phyloP scores from a whole-genome alignment of 805 yeast genomes.

The Kazachstania africana region DNA sequence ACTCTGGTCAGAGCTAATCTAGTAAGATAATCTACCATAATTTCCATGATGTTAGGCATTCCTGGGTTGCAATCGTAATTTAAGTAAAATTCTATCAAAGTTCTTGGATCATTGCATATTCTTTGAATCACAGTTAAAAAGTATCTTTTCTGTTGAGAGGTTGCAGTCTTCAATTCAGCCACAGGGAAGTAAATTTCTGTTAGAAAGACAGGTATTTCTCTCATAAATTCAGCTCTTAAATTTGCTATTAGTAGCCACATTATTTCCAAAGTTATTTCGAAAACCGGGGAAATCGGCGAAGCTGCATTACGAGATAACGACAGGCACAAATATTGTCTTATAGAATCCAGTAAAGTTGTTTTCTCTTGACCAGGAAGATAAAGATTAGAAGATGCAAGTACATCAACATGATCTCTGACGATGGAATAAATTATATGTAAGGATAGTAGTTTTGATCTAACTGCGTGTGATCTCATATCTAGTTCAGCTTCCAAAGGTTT shows the following conservation, averaged over 20 bases:
- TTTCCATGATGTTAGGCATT: constrained; percentile 78
- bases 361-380: constrained; percentile 43
- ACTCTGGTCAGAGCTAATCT: constrained; percentile 58
- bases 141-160: constrained; percentile 86
- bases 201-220: constrained; percentile 88
- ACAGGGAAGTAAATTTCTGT: constrained; percentile 91
- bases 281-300: constrained; percentile 80
- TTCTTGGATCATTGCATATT: constrained; percentile 77
- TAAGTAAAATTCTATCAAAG: constrained; percentile 82
- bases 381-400: constrained; percentile 53
- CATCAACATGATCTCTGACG: constrained; percentile 71
- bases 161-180: constrained; percentile 81
- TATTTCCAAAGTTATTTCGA: constrained; percentile 82
- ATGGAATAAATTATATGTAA: constrained; percentile 81
- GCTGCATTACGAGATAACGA: constrained; percentile 87
- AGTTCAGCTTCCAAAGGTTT: constrained; percentile 70
- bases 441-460: constrained; percentile 82
- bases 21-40: constrained; percentile 61
- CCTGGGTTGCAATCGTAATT: constrained; percentile 87
- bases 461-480: constrained; percentile 83
- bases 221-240: constrained; percentile 76
- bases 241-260: constrained; percentile 83
- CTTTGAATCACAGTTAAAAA: constrained; percentile 71
- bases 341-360: constrained; percentile 61
- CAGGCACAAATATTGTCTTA: constrained; percentile 73